Evolutionary conservation across 163 green algal species (phyloP), one percentile per base, ranked within the genome.

Genomic region (Trebouxia gelatinosa): DNA sequence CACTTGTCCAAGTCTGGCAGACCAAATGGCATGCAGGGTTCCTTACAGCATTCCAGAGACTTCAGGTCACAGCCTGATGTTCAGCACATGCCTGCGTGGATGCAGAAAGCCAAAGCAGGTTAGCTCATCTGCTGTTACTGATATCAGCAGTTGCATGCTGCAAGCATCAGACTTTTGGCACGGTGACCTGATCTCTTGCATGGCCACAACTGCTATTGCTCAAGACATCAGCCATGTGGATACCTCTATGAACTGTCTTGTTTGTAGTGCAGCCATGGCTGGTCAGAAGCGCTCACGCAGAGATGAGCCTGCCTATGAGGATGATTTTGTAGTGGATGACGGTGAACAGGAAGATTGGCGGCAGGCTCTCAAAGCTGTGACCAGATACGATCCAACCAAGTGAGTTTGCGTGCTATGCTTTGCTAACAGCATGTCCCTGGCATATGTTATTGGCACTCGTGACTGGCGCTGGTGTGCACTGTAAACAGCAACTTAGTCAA

Each of bases 381-480:
- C 81, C 38, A 61, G 70, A 37, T 86, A 86, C 72, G 81, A 86
- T 65, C 81, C 81, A 17, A 43, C 34, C 39, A 81, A 75, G 64
- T 85, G 70, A 75, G 62, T 26, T n/a, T n/a, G n/a, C n/a, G n/a
- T n/a, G n/a, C n/a, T n/a, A n/a, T n/a, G n/a, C n/a, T n/a, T n/a
- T n/a, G n/a, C n/a, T n/a, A n/a, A n/a, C n/a, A n/a, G n/a, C n/a
- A n/a, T n/a, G n/a, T n/a, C n/a, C n/a, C n/a, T n/a, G n/a, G n/a
- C n/a, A n/a, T n/a, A n/a, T n/a, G n/a, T n/a, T n/a, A n/a, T n/a
- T n/a, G n/a, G n/a, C n/a, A n/a, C n/a, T n/a, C n/a, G n/a, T n/a
- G n/a, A n/a, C n/a, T n/a, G n/a, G n/a, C n/a, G n/a, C n/a, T n/a
- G n/a, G n/a, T n/a, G n/a, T n/a, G n/a, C n/a, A n/a, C n/a, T n/a